These are phyloP conservation scores for Solanum clarkiae DNA, from an alignment of 257 asterid species.

Conservation along the genomic window DNA sequence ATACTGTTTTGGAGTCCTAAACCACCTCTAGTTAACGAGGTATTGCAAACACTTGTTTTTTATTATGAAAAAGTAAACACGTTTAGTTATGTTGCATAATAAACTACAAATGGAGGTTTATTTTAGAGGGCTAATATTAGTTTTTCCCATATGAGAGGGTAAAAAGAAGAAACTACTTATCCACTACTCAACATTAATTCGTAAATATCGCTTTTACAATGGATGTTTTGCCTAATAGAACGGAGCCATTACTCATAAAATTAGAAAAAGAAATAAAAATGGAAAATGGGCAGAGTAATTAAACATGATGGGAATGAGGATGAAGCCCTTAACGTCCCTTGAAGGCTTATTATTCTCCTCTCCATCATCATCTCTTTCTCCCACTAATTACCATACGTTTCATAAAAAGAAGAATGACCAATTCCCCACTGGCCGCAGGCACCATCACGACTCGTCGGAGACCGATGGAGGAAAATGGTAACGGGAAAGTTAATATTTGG, in stretches of 20 bases:
- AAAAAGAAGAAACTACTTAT: background rate
- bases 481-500: background rate
- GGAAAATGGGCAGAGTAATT: background rate
- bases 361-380: background rate
- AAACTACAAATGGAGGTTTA: background rate
- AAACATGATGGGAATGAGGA: background rate
- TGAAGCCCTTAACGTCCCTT: background rate
- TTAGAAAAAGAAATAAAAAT: background rate
- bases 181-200: background rate
- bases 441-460: conserved; percentile 10
- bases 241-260: conserved; percentile 17
- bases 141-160: background rate
- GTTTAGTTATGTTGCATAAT: background rate
- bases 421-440: background rate
- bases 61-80: background rate
- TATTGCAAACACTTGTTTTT: background rate
- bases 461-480: conserved; percentile 8
- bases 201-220: background rate
- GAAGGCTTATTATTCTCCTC: background rate
- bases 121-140: background rate
- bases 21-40: background rate
- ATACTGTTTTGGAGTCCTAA: background rate
- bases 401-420: background rate
- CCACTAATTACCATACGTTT: background rate
- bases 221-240: background rate